Percentiles rank a stretch among this genome's conserved stretches.
phyloP scores from a whole-genome alignment of 1,284 basidiomycete species.

The Cryptococcus sp. region DNA sequence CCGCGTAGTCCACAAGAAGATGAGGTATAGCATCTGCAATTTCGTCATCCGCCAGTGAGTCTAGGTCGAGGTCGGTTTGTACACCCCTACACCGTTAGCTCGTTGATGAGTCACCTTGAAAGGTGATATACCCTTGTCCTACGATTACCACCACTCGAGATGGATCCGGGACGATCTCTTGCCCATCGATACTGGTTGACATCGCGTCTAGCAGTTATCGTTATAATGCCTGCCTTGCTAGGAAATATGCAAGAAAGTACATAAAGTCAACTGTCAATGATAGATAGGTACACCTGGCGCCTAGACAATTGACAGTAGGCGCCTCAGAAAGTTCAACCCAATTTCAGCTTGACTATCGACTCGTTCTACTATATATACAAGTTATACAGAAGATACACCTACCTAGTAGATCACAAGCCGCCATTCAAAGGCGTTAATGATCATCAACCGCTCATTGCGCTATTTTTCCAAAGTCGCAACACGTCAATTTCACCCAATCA shows the following conservation, averaged over 20 bases:
- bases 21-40: conserved; percentile 43
- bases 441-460: background rate
- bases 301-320: too few species aligned
- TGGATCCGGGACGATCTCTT: conserved; percentile 8
- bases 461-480: background rate
- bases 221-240: background rate
- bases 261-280: background rate
- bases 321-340: background rate
- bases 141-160: conserved; percentile 24
- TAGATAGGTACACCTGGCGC: too few species aligned
- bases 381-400: background rate
- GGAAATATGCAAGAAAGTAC: too few species aligned
- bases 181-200: conserved; percentile 18
- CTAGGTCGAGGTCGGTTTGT: conserved; percentile 47
- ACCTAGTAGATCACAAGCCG: too few species aligned
- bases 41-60: conserved; percentile 42
- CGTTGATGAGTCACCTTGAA: background rate
- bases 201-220: background rate
- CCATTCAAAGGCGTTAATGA: background rate
- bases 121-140: conserved; percentile 31
- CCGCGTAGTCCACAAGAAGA: conserved; percentile 40
- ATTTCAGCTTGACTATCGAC: background rate
- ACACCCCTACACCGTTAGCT: conserved; percentile 23
- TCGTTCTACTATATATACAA: background rate
- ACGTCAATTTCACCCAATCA: background rate